phyloP scores from a whole-genome alignment of 140 eudicot species.

The Eryngium alpinum region DNA sequence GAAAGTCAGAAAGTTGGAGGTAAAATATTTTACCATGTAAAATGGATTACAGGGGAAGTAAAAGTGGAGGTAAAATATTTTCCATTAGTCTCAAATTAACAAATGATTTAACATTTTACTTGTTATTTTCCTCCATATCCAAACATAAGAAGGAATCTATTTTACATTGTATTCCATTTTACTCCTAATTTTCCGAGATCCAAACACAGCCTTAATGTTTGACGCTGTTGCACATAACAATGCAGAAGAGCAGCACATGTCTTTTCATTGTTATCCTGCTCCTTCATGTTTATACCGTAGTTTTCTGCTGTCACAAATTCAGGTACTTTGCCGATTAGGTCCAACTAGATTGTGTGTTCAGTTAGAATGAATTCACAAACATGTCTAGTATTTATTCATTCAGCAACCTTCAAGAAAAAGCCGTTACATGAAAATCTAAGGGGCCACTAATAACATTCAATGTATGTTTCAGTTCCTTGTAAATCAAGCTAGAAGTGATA shows the following conservation, averaged over 20 bases:
- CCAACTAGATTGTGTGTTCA: slow-evolving; percentile 74
- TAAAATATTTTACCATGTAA: no score
- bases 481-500: background rate
- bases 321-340: slow-evolving; percentile 68
- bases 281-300: slow-evolving; percentile 51
- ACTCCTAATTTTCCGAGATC: no score
- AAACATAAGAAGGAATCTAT: no score
- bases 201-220: no score
- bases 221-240: slow-evolving; percentile 72
- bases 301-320: slow-evolving; percentile 64
- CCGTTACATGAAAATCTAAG: background rate
- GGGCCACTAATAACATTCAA: background rate
- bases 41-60: no score
- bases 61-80: no score
- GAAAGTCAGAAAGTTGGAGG: no score
- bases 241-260: slow-evolving; percentile 85
- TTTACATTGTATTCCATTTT: no score
- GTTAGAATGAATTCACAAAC: slow-evolving; percentile 40
- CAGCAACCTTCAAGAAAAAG: slow-evolving; percentile 46
- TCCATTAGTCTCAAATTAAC: no score
- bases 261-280: slow-evolving; percentile 48
- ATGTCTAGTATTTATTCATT: slow-evolving; percentile 61
- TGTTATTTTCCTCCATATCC: no score
- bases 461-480: background rate
- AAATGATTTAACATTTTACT: no score